phyloP scores from a whole-genome alignment of 2,329 filamentous ascomycete genomes.

The Cryphonectria naterciae region DNA sequence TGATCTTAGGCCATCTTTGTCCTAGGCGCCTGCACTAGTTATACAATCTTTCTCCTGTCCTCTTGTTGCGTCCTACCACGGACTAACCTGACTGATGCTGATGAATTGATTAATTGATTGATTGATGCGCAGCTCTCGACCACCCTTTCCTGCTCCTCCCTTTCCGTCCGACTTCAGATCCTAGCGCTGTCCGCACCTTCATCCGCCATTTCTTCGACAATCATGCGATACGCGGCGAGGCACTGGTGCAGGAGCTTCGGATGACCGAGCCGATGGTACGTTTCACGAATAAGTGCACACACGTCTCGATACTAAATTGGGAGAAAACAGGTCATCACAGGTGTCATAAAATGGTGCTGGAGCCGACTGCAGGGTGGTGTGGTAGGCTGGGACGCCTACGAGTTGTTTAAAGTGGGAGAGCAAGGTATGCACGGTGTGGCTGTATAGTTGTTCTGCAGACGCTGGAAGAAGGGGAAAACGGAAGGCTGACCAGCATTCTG shows the following conservation, averaged over 20 bases:
- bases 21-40: slow-evolving; percentile 29
- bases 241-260: slow-evolving; percentile 81
- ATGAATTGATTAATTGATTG: background rate
- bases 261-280: slow-evolving; percentile 92
- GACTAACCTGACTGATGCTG: slow-evolving; percentile 8
- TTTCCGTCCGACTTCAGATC: slow-evolving; percentile 90
- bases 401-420: slow-evolving; percentile 93
- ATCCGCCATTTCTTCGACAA: slow-evolving; percentile 89
- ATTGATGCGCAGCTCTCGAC: slow-evolving; percentile 68
- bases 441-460: slow-evolving; percentile 15
- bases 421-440: slow-evolving; percentile 63
- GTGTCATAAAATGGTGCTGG: slow-evolving; percentile 99
- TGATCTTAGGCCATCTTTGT: slow-evolving; percentile 12
- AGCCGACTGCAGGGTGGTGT: slow-evolving; percentile 87
- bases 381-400: slow-evolving; percentile 96
- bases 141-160: slow-evolving; percentile 91
- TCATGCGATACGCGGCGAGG: slow-evolving; percentile 68
- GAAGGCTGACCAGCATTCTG: slow-evolving; percentile 13
- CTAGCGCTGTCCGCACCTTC: slow-evolving; percentile 89
- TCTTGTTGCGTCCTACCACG: slow-evolving; percentile 30
- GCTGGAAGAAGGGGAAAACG: background rate
- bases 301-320: slow-evolving; percentile 34
- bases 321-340: slow-evolving; percentile 75
- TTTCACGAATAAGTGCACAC: background rate
- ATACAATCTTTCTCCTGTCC: slow-evolving; percentile 9